Percentiles rank a stretch among this genome's conserved stretches.
These are phyloP conservation scores for Solanum dulcamara DNA, from an alignment of 257 asterid species.

Conservation along the genomic window DNA sequence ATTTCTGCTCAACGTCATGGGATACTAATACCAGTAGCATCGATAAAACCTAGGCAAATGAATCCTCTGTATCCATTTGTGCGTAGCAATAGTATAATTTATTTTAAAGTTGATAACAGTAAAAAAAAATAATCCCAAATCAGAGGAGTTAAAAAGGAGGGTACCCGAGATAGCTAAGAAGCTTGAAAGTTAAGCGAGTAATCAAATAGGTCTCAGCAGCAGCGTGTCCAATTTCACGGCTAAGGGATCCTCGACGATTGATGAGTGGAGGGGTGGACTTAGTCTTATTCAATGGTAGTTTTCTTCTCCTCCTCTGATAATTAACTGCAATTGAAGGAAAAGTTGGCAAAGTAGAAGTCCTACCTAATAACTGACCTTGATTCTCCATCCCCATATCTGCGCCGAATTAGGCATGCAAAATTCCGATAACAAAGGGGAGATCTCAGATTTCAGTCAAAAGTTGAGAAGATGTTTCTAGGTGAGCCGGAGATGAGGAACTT, in stretches of 20 bases:
- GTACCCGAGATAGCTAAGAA: conserved; percentile 88
- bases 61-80: neutral
- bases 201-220: conserved; percentile 94
- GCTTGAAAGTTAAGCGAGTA: conserved; percentile 75
- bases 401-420: neutral
- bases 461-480: neutral
- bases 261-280: conserved; percentile 29
- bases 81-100: neutral
- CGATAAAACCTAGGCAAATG: neutral
- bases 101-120: neutral
- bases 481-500: neutral
- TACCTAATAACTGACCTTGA: neutral
- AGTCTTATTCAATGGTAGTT: conserved; percentile 11
- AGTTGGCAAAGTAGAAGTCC: conserved; percentile 37
- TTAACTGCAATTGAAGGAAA: conserved; percentile 12
- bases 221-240: conserved; percentile 75
- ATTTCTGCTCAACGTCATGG: too few species aligned
- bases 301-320: conserved; percentile 40
- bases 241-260: conserved; percentile 47
- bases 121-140: neutral
- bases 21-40: too few species aligned
- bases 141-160: neutral
- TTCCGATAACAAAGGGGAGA: neutral
- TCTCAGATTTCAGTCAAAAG: neutral
- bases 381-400: neutral